phyloP scores from a whole-genome alignment of 257 asterid genomes.

The Craterostigma plantagineum region DNA sequence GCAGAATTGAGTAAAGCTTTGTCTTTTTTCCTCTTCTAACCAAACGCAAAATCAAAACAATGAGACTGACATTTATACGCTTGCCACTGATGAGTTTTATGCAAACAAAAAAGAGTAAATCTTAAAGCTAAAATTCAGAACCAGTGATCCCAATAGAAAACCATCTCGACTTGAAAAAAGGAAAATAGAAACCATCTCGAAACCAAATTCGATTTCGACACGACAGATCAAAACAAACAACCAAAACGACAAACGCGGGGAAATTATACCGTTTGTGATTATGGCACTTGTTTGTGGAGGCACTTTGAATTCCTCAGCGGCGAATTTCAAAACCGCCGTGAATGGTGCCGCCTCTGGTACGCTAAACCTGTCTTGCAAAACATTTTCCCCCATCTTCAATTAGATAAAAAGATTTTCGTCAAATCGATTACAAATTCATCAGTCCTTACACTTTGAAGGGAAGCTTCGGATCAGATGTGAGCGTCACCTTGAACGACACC shows the following conservation, averaged over 20 bases:
- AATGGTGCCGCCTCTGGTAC: conserved; percentile 98
- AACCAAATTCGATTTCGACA: not conserved
- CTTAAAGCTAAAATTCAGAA: too few relatives aligned
- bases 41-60: conserved; percentile 5
- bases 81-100: too few relatives aligned
- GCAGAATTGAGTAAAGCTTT: conserved; percentile 6
- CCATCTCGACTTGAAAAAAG: too few relatives aligned
- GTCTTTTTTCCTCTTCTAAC: not conserved
- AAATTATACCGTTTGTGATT: conserved; percentile 59
- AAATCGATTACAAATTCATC: too few relatives aligned
- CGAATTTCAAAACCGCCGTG: conserved; percentile 90
- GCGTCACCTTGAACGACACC: conserved; percentile 88
- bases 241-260: not conserved
- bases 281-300: conserved; percentile 97
- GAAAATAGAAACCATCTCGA: too few relatives aligned
- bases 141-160: too few relatives aligned
- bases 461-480: conserved; percentile 92
- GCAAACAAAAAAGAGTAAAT: too few relatives aligned
- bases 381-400: not conserved
- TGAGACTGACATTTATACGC: too few relatives aligned
- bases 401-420: too few relatives aligned
- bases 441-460: conserved; percentile 85
- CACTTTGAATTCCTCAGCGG: conserved; percentile 96
- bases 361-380: conserved; percentile 39
- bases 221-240: not conserved